These are phyloP conservation scores for Irpex sp. DNA, from an alignment of 1,284 basidiomycete genomes.

Conservation along the genomic window DNA sequence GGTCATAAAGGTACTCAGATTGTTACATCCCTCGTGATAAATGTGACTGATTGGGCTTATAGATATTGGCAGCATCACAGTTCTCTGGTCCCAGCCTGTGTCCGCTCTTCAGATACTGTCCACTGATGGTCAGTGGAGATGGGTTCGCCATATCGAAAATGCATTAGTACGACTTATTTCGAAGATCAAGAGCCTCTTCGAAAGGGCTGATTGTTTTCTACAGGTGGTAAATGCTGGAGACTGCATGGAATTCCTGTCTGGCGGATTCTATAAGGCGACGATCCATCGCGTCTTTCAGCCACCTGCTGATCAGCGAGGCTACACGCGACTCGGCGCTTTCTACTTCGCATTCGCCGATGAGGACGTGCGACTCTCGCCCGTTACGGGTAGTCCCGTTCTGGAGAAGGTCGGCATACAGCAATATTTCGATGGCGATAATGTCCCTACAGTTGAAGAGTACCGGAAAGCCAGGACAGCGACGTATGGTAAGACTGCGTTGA, in stretches of 20 bases:
- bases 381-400: constrained; percentile 27
- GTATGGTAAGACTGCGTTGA: constrained; percentile 32
- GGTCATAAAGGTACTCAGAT: constrained; percentile 50
- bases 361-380: constrained; percentile 26
- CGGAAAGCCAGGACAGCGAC: constrained; percentile 34
- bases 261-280: constrained; percentile 40
- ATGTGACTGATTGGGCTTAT: neutral
- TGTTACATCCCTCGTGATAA: neutral
- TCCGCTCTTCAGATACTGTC: constrained; percentile 53
- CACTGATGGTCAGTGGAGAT: constrained; percentile 51
- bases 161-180: constrained; percentile 37
- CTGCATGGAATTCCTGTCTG: constrained; percentile 39
- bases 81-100: constrained; percentile 61
- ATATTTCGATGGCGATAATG: constrained; percentile 27
- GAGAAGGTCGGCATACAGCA: constrained; percentile 30
- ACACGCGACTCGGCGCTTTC: constrained; percentile 39
- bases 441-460: constrained; percentile 35
- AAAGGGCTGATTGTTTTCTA: constrained; percentile 9
- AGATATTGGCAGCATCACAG: constrained; percentile 59
- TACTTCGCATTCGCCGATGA: constrained; percentile 38
- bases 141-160: constrained; percentile 57
- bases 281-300: constrained; percentile 45
- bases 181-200: too few relatives aligned
- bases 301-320: constrained; percentile 43
- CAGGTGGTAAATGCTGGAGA: constrained; percentile 42